Evolutionary conservation across 129 eudicot species (phyloP), one percentile per base, ranked within the genome.

Genomic region (Escallonia rubra): DNA sequence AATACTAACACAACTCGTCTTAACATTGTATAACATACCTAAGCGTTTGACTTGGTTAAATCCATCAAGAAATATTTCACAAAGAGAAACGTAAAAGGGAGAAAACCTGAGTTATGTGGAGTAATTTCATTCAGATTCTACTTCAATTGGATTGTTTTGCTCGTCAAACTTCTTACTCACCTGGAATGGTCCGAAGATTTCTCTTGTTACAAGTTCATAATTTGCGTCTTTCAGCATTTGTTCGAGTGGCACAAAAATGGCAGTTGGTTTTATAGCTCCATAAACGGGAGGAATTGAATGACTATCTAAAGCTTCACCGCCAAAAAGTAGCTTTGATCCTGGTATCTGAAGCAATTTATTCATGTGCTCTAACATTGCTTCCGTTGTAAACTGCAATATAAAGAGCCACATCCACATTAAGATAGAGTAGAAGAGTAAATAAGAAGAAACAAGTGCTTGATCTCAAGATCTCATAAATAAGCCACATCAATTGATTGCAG

Each of bases 171-270:
- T 46, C 34, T 54, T 41, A 3, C 9, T 50, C 73, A 93, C 99
- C 95, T 93, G 99, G 86, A 93, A 93, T 10, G 99, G 99, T 23
- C 99, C 99, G 63, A 93, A 93, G 45, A 89, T 89, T 64, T 93
- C 99, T 81, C 61, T 84, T 16, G 99, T 89, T 46, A 93, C 96
- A 6, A 93, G 93, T 41, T 93, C 90, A 57, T 80, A 93, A 66
- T 93, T 86, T 48, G 74, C 43, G 43, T 59, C 82, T 76, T 93
- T 93, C 16, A 93, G 86, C 47, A 89, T 93, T 81, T 93, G 90
- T 68, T 86, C 90, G 7, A 93, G 84, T 11, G 99, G 99, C 72
- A 93, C 85, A 70, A 84, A 93, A 9, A 93, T 81, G 59, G 99
- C 99, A 59, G 99, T 93, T 38, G 99, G 96, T 74, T 86, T 81